Evolutionary conservation across 1,139 yeast species (phyloP).

Genomic region (Candida tropicalis): DNA sequence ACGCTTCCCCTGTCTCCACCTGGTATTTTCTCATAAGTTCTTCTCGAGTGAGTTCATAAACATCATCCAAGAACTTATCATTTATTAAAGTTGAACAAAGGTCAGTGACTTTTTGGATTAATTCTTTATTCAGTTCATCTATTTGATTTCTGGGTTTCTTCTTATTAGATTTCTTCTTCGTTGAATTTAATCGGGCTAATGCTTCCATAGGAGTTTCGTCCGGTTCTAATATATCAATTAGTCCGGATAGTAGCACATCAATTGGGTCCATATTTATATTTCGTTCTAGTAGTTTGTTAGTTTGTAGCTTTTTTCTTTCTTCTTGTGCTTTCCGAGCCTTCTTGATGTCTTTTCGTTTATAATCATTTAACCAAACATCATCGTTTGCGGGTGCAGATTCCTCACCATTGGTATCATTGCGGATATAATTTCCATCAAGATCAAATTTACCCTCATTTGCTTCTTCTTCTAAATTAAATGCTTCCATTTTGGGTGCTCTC

Average conservation of each 20-base stretch:
- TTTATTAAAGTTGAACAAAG: constrained; percentile 47
- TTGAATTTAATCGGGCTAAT: constrained; percentile 44
- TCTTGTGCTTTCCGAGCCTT: constrained; percentile 49
- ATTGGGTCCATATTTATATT: constrained; percentile 15
- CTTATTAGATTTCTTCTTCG: constrained; percentile 23
- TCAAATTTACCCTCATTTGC: constrained; percentile 63
- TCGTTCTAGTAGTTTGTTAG: constrained; percentile 12
- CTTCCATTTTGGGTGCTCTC: constrained; percentile 46
- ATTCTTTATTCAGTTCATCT: not conserved
- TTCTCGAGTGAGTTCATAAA: constrained; percentile 61
- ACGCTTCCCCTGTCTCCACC: constrained; percentile 51
- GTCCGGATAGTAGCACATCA: constrained; percentile 29
- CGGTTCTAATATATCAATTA: constrained; percentile 52
- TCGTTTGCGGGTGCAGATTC: constrained; percentile 35
- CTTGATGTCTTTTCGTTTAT: constrained; percentile 48
- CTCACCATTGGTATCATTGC: constrained; percentile 36
- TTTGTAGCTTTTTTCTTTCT: constrained; percentile 21
- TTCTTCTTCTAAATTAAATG: constrained; percentile 63
- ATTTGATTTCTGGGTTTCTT: constrained; percentile 10
- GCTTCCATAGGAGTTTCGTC: constrained; percentile 71
- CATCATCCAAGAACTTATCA: constrained; percentile 40
- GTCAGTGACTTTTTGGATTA: constrained; percentile 43
- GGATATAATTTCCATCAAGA: constrained; percentile 61
- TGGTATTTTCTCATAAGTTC: constrained; percentile 57
- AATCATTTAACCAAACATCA: constrained; percentile 51